phyloP scores from a whole-genome alignment of 2,329 filamentous ascomycete genomes.

The Tricladium varicosporioides region DNA sequence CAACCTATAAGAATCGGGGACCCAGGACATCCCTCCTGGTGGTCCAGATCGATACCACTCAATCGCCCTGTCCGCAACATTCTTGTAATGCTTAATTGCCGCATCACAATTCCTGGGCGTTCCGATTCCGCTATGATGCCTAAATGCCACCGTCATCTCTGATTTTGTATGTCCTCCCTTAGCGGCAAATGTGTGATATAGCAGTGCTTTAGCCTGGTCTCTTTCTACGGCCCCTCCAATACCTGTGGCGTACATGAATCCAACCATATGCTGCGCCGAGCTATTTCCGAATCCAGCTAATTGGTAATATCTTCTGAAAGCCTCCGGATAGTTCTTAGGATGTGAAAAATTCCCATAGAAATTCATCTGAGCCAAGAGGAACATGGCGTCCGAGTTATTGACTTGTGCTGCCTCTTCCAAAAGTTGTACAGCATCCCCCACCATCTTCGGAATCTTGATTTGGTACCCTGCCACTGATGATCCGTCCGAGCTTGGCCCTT shows the following conservation, averaged over 20 bases:
- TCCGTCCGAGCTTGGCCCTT: constrained; percentile 45
- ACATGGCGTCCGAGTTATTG: constrained; percentile 76
- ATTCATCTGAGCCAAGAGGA: constrained; percentile 87
- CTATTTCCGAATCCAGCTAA: constrained; percentile 80
- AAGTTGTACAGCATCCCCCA: constrained; percentile 57
- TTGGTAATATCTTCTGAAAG: constrained; percentile 78
- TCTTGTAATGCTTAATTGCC: constrained; percentile 85
- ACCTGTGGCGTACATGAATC: constrained; percentile 92
- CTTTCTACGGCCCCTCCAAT: constrained; percentile 76
- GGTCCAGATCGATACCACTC: constrained; percentile 84
- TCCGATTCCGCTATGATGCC: constrained; percentile 81
- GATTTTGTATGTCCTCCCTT: constrained; percentile 78
- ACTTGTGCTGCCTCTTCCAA: constrained; percentile 56
- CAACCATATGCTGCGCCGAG: constrained; percentile 93
- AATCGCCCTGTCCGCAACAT: constrained; percentile 90
- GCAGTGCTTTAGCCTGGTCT: constrained; percentile 85
- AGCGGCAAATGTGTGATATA: constrained; percentile 94
- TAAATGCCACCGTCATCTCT: constrained; percentile 90
- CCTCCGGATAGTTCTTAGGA: constrained; percentile 74
- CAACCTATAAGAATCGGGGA: constrained; percentile 77
- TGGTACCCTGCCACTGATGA: constrained; percentile 8
- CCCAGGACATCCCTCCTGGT: constrained; percentile 78
- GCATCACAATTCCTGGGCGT: constrained; percentile 82
- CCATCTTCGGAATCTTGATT: constrained; percentile 44
- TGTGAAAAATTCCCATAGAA: constrained; percentile 94